Conservation (phyloP, 306 rosid genomes). For the Prunus mongolica region DNA sequence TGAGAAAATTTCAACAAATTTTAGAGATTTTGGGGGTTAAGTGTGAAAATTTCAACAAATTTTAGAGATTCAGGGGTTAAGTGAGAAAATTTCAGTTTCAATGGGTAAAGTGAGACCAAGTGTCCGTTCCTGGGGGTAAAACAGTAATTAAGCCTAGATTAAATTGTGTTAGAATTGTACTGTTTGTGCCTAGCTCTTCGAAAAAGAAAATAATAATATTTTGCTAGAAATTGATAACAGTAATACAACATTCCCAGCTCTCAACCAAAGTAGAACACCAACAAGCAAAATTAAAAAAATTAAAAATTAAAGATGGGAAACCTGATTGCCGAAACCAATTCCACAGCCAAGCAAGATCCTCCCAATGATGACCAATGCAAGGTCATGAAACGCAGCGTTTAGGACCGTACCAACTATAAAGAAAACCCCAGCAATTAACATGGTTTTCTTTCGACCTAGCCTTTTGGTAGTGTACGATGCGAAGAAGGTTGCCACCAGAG, state of each 20-base stretch:
- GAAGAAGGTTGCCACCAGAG: slow-evolving; percentile 44
- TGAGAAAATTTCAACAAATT: too few species aligned
- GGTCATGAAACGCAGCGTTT: slow-evolving; percentile 46
- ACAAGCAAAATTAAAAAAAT: too few species aligned
- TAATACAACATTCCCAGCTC: neutral
- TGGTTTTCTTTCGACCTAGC: slow-evolving; percentile 58
- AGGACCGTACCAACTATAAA: slow-evolving; percentile 49
- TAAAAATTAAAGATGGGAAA: neutral
- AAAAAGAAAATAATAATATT: too few species aligned
- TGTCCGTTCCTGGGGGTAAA: too few species aligned
- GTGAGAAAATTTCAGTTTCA: too few species aligned
- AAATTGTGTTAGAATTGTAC: too few species aligned
- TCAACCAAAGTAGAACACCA: neutral
- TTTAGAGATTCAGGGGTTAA: too few species aligned
- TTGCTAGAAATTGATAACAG: neutral
- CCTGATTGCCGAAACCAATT: slow-evolving; percentile 74
- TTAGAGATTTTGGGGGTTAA: too few species aligned
- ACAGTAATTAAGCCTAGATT: too few species aligned
- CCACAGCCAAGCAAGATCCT: slow-evolving; percentile 70
- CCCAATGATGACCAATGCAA: slow-evolving; percentile 52
- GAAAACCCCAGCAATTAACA: slow-evolving; percentile 60
- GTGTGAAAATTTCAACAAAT: too few species aligned
- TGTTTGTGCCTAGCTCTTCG: too few species aligned
- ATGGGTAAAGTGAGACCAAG: too few species aligned
- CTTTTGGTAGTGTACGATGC: slow-evolving; percentile 55